Conservation (phyloP, 2,329 filamentous ascomycete species). For the Phialophora macrospora region DNA sequence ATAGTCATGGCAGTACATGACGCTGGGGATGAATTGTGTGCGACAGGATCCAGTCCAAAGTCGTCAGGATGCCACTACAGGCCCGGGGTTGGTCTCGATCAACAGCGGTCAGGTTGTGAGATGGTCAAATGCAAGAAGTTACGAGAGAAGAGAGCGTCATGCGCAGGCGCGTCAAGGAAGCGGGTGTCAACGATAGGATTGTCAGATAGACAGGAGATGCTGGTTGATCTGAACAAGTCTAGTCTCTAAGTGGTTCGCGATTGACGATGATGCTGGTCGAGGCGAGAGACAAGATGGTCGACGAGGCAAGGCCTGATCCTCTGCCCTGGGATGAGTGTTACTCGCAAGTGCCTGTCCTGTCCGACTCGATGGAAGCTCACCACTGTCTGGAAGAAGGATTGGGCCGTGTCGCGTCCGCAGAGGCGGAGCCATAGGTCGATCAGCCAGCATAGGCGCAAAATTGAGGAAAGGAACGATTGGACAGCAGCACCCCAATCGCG, state of each 20-base stretch:
- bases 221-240: constrained; percentile 15
- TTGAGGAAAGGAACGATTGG: constrained; percentile 26
- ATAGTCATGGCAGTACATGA: constrained; percentile 8
- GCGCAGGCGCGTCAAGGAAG: constrained; percentile 22
- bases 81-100: neutral
- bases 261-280: constrained; percentile 16
- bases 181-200: constrained; percentile 9
- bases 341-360: neutral
- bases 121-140: constrained; percentile 13
- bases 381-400: constrained; percentile 9
- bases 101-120: constrained; percentile 5
- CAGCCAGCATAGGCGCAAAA: constrained; percentile 21
- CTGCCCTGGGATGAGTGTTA: constrained; percentile 11
- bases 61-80: neutral
- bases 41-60: neutral
- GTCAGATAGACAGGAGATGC: constrained; percentile 30
- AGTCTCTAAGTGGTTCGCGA: constrained; percentile 14
- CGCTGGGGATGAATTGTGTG: neutral
- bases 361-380: neutral
- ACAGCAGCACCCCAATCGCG: constrained; percentile 14
- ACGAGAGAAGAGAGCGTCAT: constrained; percentile 17
- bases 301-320: constrained; percentile 19
- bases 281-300: constrained; percentile 15
- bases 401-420: constrained; percentile 25
- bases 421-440: constrained; percentile 25